Base-by-base conservation (phyloP, 129 eudicot species). In the Helianthus tuberosus region DNA sequence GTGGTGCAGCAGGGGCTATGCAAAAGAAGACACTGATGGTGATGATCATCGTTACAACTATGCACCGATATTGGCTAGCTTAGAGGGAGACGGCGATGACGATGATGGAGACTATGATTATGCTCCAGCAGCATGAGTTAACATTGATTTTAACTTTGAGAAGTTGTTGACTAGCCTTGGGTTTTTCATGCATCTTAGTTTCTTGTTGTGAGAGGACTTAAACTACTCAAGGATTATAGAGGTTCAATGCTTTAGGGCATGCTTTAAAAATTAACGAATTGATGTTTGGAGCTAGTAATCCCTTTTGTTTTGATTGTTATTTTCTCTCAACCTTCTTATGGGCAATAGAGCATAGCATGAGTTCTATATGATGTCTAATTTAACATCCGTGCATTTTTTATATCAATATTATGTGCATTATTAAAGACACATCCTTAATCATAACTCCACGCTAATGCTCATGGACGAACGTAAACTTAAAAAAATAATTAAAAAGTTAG, bases 91-190 rank as follows among this genome's bases (percentile, higher is more conserved):
- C 1, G 51, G 61, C 14, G 70, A 73, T 48, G 60, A 61, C 38
- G 75, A 82, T 8, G 71, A 68, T 54, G 77, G 57, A 20, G 82
- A 63, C 32, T 79, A 79, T 62, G 68, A 70, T 25, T 68, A 73
- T 20, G 72, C 76, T 43, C 80, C 75, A 8, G 80, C 78, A 38
- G 83, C 83, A 44, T 67, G 61, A 73, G 15, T 17, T 35, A 38
- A 1, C 36, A 32, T 3, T 32, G 36, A 32, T 3, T 32, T 32
- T 32, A 32, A 32, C 36, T 32, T 32, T 32, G 36, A 32, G 4
- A 32, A 44, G 54, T 10, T 36, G 17, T 8, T 11, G 29, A 14
- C 2, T 43, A 43, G 23, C 36, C 20, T 10, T n/a, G 11, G 48
- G 11, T 36, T 14, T 20, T 5, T 13, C 16, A 5, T 12, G 11